Base-by-base conservation (phyloP, 768 basidiomycete genomes). In the Multifurca ochricompacta region DNA sequence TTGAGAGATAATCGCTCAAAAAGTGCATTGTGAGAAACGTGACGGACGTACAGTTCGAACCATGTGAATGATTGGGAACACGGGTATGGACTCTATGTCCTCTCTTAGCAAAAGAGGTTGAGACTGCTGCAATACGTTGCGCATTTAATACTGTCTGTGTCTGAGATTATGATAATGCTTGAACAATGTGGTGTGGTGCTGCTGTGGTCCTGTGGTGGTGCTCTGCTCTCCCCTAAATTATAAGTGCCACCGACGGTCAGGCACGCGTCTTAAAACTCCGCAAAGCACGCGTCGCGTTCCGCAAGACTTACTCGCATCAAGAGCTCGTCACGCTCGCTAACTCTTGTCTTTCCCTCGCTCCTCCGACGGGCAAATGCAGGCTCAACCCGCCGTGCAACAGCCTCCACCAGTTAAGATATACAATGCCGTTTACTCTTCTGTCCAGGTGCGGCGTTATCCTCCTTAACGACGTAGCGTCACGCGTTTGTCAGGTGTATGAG, bases 381-480 rank as follows among this genome's bases (percentile, higher is more conserved):
- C 51, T 34, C 51, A 60, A 28, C 49, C 51, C 31, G 16, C 41
- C 47, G 54, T 48, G 16, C 58, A 60, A 19, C 66, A 60, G 31
- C 61, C 69, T 23, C 77, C 80, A 32, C 71, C 73, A 41, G 83
- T 90, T 53, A 90, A 90, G 73, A 91, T 92, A 60, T 92, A 92
- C 73, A 92, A 92, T 80, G 89, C 89, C 6, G 90, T 92, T 44
- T 91, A 92, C 65, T 90, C 87, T 18, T 89, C 88, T 8, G 90
- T 92, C 8, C 88, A 91, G 84, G 88, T 77, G 74, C 55, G 64
- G 50, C 32, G 8, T 11, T 25, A 8, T 35, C 4, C 4, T 6
- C 14, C 39, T 36, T 23, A 25, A 19, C 27, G 47, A 46, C 40
- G 48, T 56, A 62, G 57, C 58, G 58, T 58, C 61, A 51, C 48